These are phyloP conservation scores for Eucalyptus cloeziana DNA, from an alignment of 345 rosid genomes.

Conservation along the genomic window DNA sequence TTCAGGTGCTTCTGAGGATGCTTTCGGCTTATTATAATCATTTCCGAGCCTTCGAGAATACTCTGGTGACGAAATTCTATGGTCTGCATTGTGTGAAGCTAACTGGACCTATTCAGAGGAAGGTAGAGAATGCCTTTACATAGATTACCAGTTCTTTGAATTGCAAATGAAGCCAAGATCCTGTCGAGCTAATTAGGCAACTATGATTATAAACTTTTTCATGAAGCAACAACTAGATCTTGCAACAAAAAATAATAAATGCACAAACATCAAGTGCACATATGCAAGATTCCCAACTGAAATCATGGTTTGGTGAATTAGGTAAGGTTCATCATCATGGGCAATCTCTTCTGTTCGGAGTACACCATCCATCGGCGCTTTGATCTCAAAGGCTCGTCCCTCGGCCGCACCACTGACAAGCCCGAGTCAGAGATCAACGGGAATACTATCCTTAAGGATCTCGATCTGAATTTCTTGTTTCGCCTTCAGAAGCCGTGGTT, in stretches of 20 bases:
- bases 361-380: slow-evolving; percentile 69
- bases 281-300: background rate
- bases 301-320: background rate
- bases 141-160: background rate
- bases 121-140: slow-evolving; percentile 22
- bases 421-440: slow-evolving; percentile 68
- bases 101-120: slow-evolving; percentile 70
- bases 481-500: slow-evolving; percentile 77
- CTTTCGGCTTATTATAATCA: slow-evolving; percentile 88
- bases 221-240: background rate
- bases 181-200: background rate
- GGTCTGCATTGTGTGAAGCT: slow-evolving; percentile 89
- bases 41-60: slow-evolving; percentile 70
- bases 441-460: slow-evolving; percentile 80
- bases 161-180: background rate
- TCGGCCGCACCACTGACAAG: slow-evolving; percentile 81
- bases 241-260: background rate
- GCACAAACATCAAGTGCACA: background rate
- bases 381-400: slow-evolving; percentile 92
- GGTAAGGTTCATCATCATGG: slow-evolving; percentile 94
- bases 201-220: background rate
- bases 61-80: slow-evolving; percentile 65
- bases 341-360: slow-evolving; percentile 81
- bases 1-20: slow-evolving; percentile 86
- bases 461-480: slow-evolving; percentile 80